Base-by-base conservation (phyloP, 352 stramenopile species). In the Phytophthora pisi region DNA sequence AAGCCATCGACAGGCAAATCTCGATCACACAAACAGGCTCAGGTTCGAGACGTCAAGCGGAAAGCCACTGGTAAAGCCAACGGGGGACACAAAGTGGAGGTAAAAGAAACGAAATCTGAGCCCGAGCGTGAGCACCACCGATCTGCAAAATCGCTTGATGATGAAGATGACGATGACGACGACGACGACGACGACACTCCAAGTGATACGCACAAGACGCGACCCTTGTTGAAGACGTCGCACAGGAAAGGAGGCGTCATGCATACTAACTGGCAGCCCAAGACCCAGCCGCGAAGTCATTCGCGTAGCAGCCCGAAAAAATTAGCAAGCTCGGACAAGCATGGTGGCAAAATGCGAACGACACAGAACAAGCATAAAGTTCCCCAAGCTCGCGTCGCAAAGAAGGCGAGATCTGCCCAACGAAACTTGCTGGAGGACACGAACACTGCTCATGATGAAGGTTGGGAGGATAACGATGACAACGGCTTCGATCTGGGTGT, bases 221-320 rank as follows among this genome's bases (percentile, higher is more conserved):
- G 72, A 2, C 72, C 72, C 10, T 51, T 75, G 31, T 51, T 80
- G 30, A 69, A 61, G 34, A 80, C 72, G 7, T 36, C 60, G 13
- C 54, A 72, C 36, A 67, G 51, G 42, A 68, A 20, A 20, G 20
- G 69, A 30, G 36, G 23, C 49, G 10, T 49, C 20, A 69, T 60
- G 56, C 63, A 57, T 5, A 62, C 47, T 23, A 73, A 58, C 9
- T 13, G 31, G 52, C 8, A 16, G 2, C 11, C 28, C 9, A 15
- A 64, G 10, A 58, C 55, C 6, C 43, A 18, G n/a, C 36, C 53
- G n/a, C 42, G 13, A 18, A 38, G 28, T 16, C 5, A 16, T 51
- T 38, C 53, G 23, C 4, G 13, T 45, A 40, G 46, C 6, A 13
- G 28, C 28, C 26, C 11, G 55, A 16, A 50, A 13, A 11, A 26